Evolutionary conservation across 805 yeast genomes (phyloP).

Genomic region (Wickerhamiella kazuoi): DNA sequence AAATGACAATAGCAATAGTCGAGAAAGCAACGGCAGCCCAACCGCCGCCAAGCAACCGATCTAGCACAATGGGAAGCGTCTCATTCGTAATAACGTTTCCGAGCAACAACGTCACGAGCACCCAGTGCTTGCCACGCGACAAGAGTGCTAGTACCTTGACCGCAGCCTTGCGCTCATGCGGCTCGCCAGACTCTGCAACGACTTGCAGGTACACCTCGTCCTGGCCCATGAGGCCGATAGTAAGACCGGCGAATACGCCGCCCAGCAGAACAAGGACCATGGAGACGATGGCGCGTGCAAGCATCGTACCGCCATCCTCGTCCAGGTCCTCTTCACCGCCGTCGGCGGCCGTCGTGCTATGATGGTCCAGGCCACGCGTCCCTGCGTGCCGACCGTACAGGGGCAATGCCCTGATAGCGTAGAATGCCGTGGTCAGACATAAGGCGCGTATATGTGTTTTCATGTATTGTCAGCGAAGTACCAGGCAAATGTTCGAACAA

Average conservation of each 20-base stretch:
- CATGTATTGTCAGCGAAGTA: conserved; percentile 1
- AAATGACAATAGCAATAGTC: conserved; percentile 81
- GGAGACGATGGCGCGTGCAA: conserved; percentile 14
- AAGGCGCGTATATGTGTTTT: conserved; percentile 4
- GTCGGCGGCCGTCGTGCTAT: not conserved
- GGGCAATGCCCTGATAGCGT: conserved; percentile 1
- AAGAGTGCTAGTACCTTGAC: conserved; percentile 52
- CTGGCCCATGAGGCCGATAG: conserved; percentile 95
- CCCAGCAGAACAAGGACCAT: conserved; percentile 22
- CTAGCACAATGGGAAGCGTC: conserved; percentile 83
- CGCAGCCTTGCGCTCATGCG: conserved; percentile 49
- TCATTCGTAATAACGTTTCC: conserved; percentile 88
- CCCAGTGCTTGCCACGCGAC: conserved; percentile 87
- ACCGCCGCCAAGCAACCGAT: conserved; percentile 88
- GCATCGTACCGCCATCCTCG: not conserved
- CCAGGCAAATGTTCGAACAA: too few relatives aligned
- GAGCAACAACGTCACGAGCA: conserved; percentile 67
- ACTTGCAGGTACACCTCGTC: conserved; percentile 91
- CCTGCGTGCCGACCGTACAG: not conserved
- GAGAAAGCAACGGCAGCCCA: conserved; percentile 91
- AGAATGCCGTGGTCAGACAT: not conserved
- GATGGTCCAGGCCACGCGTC: not conserved
- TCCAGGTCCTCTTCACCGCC: not conserved
- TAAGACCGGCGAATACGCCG: conserved; percentile 33
- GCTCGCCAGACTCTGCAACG: conserved; percentile 63